Base-by-base conservation (phyloP, 225 moss, liverwort and hornwort genomes). In the Neckera pumila region DNA sequence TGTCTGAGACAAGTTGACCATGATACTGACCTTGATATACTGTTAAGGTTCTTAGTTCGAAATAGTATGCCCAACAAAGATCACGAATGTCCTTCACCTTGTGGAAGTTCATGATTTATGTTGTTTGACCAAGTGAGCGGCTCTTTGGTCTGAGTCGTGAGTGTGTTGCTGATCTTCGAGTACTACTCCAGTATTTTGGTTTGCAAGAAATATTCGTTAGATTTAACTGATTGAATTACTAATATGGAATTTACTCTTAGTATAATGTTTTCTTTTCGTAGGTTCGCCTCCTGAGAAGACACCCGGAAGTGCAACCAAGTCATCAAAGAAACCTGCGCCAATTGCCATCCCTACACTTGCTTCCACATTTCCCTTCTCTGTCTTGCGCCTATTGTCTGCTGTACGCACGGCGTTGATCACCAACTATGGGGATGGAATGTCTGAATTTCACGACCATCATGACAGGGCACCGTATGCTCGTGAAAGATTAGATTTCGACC, bases 301-400 rank as follows among this genome's bases (percentile, higher is more conserved):
- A 82, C 93, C 93, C 62, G 94, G 92, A 87, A 93, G 92, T 93
- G 93, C 94, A 76, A 92, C 88, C 73, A 96, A 96, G 84, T 67
- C 87, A 85, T 90, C 94, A 67, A 93, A 94, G 91, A 95, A 96
- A 90, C 92, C 93, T 67, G 89, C 92, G 58, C 87, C 93, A 84
- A 89, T 94, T 80, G 90, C 91, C 89, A 92, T 92, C 63, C 92
- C 95, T 33, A 93, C 95, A 85, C 91, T 96, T 85, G 95, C 96
- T 84, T 96, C 96, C 74, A 94, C 93, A 66, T 96, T 95, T 79
- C 92, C 96, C 76, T 96, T 96, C 89, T 96, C 95, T 90, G 57
- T 96, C 88, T 85, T 92, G 89, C 94, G 95, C 86, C 91, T 96
- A 70, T 88, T 96, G 84, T 95, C 95, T 86, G 94, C 96, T 92